Base-by-base conservation (phyloP, 1,284 basidiomycete genomes). In the Cryptococcus sp. region DNA sequence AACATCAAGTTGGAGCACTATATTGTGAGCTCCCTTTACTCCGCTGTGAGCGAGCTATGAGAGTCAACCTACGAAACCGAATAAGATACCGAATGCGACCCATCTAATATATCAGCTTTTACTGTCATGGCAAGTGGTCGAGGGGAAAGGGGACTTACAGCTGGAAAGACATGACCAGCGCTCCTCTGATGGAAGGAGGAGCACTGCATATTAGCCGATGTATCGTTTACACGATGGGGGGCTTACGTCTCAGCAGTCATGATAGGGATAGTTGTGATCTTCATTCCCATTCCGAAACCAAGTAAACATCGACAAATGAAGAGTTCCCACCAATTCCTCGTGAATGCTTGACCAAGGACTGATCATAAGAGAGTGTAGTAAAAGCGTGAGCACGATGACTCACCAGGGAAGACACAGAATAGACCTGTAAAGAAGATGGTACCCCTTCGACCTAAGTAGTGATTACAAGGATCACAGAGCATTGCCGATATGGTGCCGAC, bases 401-500 rank as follows among this genome's bases (percentile, higher is more conserved):
- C 5, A 28, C 28, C 28, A 5, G 28, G 28, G 28, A 28, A 28
- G 11, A 28, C 28, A 28, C 28, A 28, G 28, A 28, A 28, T 4
- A 28, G 28, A 28, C 28, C 28, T 5, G 28, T 28, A 28, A 28
- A 28, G 67, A 86, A 86, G 50, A 87, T 82, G 2, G 81, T 80
- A 9, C 85, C 85, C 36, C 85, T 81, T 45, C 53, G 28, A 19
- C 84, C 79, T 47, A 80, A 66, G 31, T 52, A 67, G 53, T 78
- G 76, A 68, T 88, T 89, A 48, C 88, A 76, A 7, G 87, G 87
- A 44, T 83, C 83, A 32, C 28, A 39, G n/a, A 44, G 28, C 28
- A 28, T 28, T 4, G 28, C 28, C 28, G 28, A 28, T 5, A 28
- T 11, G 11, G 28, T 28, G 4, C 28, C 28, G 4, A 28, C 28